Conservation (phyloP, 331 rosid genomes). For the Stylosanthes scabra region DNA sequence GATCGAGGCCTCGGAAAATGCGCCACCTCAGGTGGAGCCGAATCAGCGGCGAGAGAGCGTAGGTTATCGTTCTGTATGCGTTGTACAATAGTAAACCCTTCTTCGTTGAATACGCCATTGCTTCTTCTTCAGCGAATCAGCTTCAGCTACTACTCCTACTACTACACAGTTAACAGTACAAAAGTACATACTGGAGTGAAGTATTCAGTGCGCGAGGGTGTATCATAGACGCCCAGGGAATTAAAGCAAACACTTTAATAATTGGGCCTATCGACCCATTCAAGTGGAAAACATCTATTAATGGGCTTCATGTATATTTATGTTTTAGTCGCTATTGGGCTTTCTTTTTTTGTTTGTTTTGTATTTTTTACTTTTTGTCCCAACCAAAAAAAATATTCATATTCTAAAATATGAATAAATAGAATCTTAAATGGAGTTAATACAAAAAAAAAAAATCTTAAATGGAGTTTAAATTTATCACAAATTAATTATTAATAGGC, state of each 20-base stretch:
- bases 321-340: no score
- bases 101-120: slow-evolving; percentile 31
- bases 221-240: not conserved
- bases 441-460: no score
- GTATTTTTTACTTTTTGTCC: no score
- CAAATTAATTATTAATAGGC: no score
- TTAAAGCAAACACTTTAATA: not conserved
- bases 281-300: not conserved
- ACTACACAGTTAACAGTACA: no score
- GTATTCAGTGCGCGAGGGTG: not conserved
- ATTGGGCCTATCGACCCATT: slow-evolving; percentile 1
- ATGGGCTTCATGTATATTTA: no score
- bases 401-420: no score
- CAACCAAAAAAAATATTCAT: no score
- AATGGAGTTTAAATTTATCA: no score
- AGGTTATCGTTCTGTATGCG: slow-evolving; percentile 73
- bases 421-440: no score
- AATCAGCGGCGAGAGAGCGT: slow-evolving; percentile 63
- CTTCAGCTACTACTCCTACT: not conserved
- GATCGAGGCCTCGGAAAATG: slow-evolving; percentile 67
- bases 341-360: no score
- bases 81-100: slow-evolving; percentile 63
- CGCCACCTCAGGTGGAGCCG: slow-evolving; percentile 79
- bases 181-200: not conserved
- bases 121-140: not conserved